A percentile compares a stretch with the other conserved stretches of the same genome.
Evolutionary conservation across 2,329 filamentous ascomycete genomes (phyloP).

Genomic region (Arthroderma uncinatum): DNA sequence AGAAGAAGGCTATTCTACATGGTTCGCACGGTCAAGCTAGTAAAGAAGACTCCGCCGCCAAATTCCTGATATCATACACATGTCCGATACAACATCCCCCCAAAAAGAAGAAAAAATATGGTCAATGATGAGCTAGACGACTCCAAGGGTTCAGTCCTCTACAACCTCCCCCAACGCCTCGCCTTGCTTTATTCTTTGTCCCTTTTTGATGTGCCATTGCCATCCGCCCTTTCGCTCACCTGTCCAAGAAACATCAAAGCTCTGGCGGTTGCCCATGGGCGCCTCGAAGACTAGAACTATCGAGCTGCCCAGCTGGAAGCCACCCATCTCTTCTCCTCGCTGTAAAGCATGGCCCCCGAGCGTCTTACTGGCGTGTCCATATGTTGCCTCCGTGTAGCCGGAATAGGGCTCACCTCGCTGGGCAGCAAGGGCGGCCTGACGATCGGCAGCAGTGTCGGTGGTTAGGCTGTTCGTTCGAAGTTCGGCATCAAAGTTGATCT

Average conservation of each 20-base stretch:
- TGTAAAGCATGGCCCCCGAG: slow-evolving; percentile 73
- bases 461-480: slow-evolving; percentile 82
- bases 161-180: slow-evolving; percentile 66
- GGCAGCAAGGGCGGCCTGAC: slow-evolving; percentile 68
- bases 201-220: slow-evolving; percentile 77
- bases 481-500: slow-evolving; percentile 92
- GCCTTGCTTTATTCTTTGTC: slow-evolving; percentile 79
- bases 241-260: slow-evolving; percentile 51
- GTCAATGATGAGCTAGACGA: no score
- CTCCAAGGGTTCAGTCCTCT: neutral
- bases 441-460: slow-evolving; percentile 84
- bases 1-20: no score
- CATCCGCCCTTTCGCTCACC: slow-evolving; percentile 56
- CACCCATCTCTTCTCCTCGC: slow-evolving; percentile 93
- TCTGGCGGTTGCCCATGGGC: slow-evolving; percentile 51
- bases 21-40: no score
- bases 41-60: no score
- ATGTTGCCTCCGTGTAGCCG: slow-evolving; percentile 90
- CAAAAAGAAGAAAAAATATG: no score
- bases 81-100: no score
- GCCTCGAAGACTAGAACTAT: slow-evolving; percentile 96
- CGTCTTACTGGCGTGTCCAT: slow-evolving; percentile 63
- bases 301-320: slow-evolving; percentile 89
- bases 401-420: slow-evolving; percentile 67
- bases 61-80: no score